These are phyloP conservation scores for Ophiostoma triangulosporum DNA, from an alignment of 2,329 filamentous ascomycete species.

Conservation along the genomic window DNA sequence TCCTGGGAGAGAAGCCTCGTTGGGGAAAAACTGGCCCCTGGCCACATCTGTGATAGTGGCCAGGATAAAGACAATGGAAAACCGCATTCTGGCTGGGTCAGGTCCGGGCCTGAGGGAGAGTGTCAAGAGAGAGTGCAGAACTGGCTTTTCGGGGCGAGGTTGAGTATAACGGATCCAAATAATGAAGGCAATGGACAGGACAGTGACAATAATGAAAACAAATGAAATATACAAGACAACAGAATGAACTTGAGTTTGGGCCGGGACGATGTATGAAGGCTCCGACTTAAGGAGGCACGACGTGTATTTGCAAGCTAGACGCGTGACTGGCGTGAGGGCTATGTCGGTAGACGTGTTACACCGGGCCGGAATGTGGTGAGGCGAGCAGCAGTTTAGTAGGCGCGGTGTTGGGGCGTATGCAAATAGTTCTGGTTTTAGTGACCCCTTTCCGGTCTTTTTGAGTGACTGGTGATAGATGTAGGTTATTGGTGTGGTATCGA, in stretches of 20 bases:
- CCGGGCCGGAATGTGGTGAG: constrained; percentile 7
- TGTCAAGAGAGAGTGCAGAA: too few species aligned
- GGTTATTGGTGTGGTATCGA: background rate
- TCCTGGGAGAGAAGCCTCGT: constrained; percentile 10
- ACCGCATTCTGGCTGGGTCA: constrained; percentile 7
- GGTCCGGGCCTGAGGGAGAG: background rate
- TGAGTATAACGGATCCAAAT: too few species aligned
- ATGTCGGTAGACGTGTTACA: constrained; percentile 3
- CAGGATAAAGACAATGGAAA: constrained; percentile 3
- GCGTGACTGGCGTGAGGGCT: background rate
- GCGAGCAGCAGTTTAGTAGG: constrained; percentile 3
- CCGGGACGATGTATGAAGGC: background rate
- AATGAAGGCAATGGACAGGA: too few species aligned
- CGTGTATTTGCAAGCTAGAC: background rate
- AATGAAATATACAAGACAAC: background rate
- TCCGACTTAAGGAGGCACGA: background rate
- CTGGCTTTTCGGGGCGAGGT: too few species aligned
- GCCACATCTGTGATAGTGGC: constrained; percentile 3
- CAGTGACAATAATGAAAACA: too few species aligned
- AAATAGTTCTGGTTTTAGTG: background rate
- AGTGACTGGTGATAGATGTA: background rate
- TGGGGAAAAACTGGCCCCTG: constrained; percentile 8
- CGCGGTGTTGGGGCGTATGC: background rate
- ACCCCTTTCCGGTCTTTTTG: background rate
- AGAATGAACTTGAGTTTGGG: background rate